A percentile compares a stretch with the other conserved stretches of the same genome.
phyloP scores from a whole-genome alignment of 2,329 filamentous ascomycete species.

The Claviceps fusiformis region DNA sequence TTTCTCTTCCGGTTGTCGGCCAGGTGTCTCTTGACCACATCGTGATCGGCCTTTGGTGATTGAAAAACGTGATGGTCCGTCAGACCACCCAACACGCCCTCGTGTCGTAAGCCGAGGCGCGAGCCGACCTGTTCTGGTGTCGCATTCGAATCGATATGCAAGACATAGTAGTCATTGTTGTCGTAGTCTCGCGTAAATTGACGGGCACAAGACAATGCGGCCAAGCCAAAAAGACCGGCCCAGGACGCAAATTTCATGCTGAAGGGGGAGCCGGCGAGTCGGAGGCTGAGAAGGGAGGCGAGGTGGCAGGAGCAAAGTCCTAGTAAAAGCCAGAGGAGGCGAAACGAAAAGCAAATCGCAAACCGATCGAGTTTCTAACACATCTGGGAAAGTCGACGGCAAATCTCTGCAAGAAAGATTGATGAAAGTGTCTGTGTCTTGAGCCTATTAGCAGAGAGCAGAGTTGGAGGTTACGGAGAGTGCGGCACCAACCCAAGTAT shows the following conservation, averaged over 20 bases:
- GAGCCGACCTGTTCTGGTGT: constrained; percentile 57
- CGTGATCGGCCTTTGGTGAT: constrained; percentile 46
- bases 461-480: background rate
- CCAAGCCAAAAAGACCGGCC: constrained; percentile 39
- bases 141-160: constrained; percentile 59
- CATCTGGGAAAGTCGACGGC: background rate
- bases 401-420: background rate
- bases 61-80: constrained; percentile 77
- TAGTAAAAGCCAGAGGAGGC: background rate
- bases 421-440: background rate
- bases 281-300: background rate
- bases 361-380: background rate
- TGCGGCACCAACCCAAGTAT: background rate
- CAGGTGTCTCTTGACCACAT: constrained; percentile 43
- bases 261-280: background rate
- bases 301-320: background rate
- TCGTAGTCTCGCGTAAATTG: constrained; percentile 57
- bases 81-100: constrained; percentile 69
- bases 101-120: constrained; percentile 62
- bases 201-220: constrained; percentile 32
- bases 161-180: constrained; percentile 80
- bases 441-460: no score
- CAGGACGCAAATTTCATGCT: constrained; percentile 39
- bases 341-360: background rate
- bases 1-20: constrained; percentile 46